Base-by-base conservation (phyloP, 495 filamentous ascomycete genomes). In the Neurospora sp. region DNA sequence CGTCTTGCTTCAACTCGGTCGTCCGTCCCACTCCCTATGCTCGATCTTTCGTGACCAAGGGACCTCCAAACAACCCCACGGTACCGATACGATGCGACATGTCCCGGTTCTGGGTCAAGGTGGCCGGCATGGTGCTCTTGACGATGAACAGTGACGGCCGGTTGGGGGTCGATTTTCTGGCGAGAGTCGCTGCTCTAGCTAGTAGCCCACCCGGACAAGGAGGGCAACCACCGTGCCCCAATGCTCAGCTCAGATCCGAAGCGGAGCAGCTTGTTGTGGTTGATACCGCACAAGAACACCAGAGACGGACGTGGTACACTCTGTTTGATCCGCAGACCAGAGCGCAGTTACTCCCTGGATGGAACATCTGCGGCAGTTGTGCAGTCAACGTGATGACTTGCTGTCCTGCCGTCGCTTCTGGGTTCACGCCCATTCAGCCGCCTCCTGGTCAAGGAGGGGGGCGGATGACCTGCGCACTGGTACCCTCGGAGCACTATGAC, bases 61-160 rank as follows among this genome's bases (percentile, higher is more conserved):
- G 18, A n/a, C 66, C 66, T 10, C 71, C 62, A 11, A 35, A 42
- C 0, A 38, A 70, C 9, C 35, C 42, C 14, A 9, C 71, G 1
- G 39, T 75, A 23, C 44, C 44, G n/a, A 46, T 46, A 46, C 71
- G 74, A 20, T 75, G 74, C 71, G 74, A 75, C 38, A 72, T 75
- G 71, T 62, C 62, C 2, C 74, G 74, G 14, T 75, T 70, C 44
- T 75, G 74, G 74, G 74, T 72, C 14, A 59, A 66, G 9, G 44
- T 70, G 18, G 74, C 71, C 7, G 72, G 71, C 35, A 41, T 40
- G 69, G 69, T 75, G 23, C 69, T 75, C 2, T 39, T 75, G 41
- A 75, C 72, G 14, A 75, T 75, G 74, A 75, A 75, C 69, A 69
- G 44, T 31, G 69, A 39, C 69, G 44, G 69, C 1, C 73, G 23